Percentiles rank a stretch among this genome's conserved stretches.
Evolutionary conservation across 2,329 filamentous ascomycete genomes (phyloP).

Genomic region (Cladosporium phlei): DNA sequence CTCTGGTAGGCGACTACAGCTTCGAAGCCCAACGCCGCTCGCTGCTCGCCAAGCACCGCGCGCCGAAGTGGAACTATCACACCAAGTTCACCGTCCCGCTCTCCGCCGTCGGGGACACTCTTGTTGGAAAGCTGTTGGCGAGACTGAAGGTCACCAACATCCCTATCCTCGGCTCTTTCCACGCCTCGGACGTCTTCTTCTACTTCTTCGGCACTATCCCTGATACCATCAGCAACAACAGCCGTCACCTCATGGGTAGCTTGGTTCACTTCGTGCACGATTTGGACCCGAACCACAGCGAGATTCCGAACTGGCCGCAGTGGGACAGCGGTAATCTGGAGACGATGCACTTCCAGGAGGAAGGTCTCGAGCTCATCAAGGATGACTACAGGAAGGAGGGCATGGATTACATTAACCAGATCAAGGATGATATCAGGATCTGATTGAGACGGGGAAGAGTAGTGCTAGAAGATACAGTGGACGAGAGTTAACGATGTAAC

Average conservation of each 20-base stretch:
- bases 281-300: conserved; percentile 17
- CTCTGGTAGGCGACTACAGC: conserved; percentile 17
- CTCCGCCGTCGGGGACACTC: too few species aligned
- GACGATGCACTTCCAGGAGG: conserved; percentile 13
- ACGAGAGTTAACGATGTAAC: too few species aligned
- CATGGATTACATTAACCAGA: neutral
- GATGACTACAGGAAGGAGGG: conserved; percentile 14
- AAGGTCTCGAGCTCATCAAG: conserved; percentile 15
- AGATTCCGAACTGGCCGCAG: conserved; percentile 16
- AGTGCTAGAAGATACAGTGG: too few species aligned
- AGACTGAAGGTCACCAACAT: conserved; percentile 12
- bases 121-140: too few species aligned
- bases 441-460: too few species aligned
- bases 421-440: too few species aligned
- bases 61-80: too few species aligned
- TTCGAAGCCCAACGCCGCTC: conserved; percentile 17
- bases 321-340: conserved; percentile 7
- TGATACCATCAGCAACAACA: conserved; percentile 11
- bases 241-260: conserved; percentile 10
- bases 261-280: conserved; percentile 17
- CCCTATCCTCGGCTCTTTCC: conserved; percentile 17
- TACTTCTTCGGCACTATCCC: conserved; percentile 16
- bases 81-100: too few species aligned
- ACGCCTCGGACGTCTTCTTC: conserved; percentile 17
- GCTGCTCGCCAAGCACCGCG: neutral